These are phyloP conservation scores for Paramyrothecium roridum DNA, from an alignment of 2,329 filamentous ascomycete genomes.

Conservation along the genomic window DNA sequence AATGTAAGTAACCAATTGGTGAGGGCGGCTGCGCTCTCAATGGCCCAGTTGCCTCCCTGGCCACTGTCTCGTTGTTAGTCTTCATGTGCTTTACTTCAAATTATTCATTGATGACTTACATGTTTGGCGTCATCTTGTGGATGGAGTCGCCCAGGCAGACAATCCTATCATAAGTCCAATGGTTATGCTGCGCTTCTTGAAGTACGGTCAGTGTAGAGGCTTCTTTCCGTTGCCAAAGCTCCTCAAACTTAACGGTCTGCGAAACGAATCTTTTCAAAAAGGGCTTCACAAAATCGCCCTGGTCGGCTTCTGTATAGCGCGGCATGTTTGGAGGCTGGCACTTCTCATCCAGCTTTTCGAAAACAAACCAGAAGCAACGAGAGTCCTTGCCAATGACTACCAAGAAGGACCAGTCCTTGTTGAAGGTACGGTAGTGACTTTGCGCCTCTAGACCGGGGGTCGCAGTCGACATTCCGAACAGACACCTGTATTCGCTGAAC, in stretches of 20 bases:
- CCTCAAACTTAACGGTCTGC: background rate
- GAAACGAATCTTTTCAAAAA: background rate
- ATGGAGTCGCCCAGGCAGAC: slow-evolving; percentile 27
- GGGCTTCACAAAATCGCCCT: background rate
- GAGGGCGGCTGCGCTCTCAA: slow-evolving; percentile 11
- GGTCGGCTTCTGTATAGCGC: background rate
- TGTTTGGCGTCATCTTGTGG: slow-evolving; percentile 23
- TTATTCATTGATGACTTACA: background rate
- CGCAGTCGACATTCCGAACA: background rate
- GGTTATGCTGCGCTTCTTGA: background rate
- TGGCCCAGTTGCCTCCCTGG: slow-evolving; percentile 15
- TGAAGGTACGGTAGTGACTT: background rate
- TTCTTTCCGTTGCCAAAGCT: background rate
- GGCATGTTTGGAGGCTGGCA: background rate
- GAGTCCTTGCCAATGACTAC: background rate
- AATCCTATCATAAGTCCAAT: background rate
- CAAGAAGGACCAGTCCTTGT: background rate
- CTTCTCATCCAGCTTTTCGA: background rate
- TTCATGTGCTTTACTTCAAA: background rate
- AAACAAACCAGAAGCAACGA: background rate
- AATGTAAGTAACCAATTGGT: slow-evolving; percentile 7
- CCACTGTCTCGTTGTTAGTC: slow-evolving; percentile 3
- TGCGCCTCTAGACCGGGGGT: background rate
- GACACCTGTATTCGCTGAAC: background rate
- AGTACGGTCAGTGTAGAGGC: background rate